These are phyloP conservation scores for Dactylellina leptospora DNA, from an alignment of 2,329 filamentous ascomycete genomes.

Conservation along the genomic window DNA sequence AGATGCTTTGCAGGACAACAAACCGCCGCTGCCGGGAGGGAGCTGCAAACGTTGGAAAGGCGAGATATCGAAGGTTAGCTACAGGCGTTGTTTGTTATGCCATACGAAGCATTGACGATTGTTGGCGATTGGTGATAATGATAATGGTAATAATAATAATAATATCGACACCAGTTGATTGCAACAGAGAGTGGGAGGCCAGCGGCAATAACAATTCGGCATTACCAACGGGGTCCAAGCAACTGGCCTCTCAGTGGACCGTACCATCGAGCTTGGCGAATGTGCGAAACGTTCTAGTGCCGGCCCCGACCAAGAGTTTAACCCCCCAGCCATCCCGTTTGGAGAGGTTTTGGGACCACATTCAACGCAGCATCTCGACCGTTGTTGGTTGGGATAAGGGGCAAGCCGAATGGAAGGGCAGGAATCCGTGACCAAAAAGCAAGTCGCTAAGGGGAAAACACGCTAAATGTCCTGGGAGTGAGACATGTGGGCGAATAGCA, in stretches of 20 bases:
- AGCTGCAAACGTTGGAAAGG: constrained; percentile 8
- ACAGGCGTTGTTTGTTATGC: constrained; percentile 23
- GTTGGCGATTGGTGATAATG: constrained; percentile 39
- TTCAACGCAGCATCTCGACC: constrained; percentile 10
- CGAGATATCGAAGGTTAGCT: background rate
- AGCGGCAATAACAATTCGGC: constrained; percentile 38
- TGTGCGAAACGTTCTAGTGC: constrained; percentile 8
- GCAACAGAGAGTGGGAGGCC: constrained; percentile 21
- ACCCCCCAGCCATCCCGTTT: constrained; percentile 38
- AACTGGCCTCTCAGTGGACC: constrained; percentile 6
- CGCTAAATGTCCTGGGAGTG: constrained; percentile 39
- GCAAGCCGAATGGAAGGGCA: constrained; percentile 18
- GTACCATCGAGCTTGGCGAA: constrained; percentile 4
- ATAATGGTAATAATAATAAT: background rate
- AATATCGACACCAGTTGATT: constrained; percentile 19
- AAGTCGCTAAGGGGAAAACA: constrained; percentile 46
- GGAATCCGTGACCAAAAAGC: constrained; percentile 45
- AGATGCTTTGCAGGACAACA: constrained; percentile 32
- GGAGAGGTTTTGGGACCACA: constrained; percentile 5
- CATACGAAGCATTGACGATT: background rate
- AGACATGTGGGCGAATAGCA: constrained; percentile 50
- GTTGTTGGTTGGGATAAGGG: constrained; percentile 39
- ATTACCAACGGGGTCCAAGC: constrained; percentile 10
- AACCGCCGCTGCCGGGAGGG: constrained; percentile 36
- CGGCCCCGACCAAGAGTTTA: constrained; percentile 8